These are phyloP conservation scores for Apophysomyces sp. DNA, from an alignment of 371 early-diverging fungal species.

Conservation along the genomic window DNA sequence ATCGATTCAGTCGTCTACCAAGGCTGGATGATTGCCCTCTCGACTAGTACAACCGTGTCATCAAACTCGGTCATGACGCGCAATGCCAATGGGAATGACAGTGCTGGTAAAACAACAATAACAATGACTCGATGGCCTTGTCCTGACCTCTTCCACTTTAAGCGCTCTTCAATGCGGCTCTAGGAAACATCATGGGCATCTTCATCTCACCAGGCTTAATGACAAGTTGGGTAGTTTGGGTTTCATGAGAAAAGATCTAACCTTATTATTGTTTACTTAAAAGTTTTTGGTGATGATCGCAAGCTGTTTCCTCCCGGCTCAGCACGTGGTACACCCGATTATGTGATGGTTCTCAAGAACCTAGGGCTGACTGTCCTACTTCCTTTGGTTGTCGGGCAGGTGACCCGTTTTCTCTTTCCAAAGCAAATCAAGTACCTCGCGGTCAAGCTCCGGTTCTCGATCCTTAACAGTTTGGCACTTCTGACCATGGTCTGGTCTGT, in stretches of 20 bases:
- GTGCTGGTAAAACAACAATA: constrained; percentile 47
- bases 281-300: constrained; percentile 36
- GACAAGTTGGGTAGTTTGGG: constrained; percentile 23
- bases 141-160: not conserved
- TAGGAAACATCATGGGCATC: constrained; percentile 69
- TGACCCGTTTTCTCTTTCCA: constrained; percentile 59
- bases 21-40: constrained; percentile 68
- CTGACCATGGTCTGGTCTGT: constrained; percentile 72
- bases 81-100: constrained; percentile 69
- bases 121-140: no score
- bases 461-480: constrained; percentile 59
- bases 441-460: constrained; percentile 52
- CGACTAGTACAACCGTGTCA: constrained; percentile 76
- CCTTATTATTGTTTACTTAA: not conserved
- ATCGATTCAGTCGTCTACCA: constrained; percentile 57
- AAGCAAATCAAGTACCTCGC: constrained; percentile 46
- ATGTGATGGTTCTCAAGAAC: constrained; percentile 49
- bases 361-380: constrained; percentile 64
- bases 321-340: constrained; percentile 49
- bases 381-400: constrained; percentile 67
- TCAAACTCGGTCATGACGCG: constrained; percentile 80
- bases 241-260: not conserved
- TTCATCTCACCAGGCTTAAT: constrained; percentile 70
- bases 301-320: constrained; percentile 44
- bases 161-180: constrained; percentile 69